Conservation (phyloP, 1,284 basidiomycete species). For the Calocybe gambosa region DNA sequence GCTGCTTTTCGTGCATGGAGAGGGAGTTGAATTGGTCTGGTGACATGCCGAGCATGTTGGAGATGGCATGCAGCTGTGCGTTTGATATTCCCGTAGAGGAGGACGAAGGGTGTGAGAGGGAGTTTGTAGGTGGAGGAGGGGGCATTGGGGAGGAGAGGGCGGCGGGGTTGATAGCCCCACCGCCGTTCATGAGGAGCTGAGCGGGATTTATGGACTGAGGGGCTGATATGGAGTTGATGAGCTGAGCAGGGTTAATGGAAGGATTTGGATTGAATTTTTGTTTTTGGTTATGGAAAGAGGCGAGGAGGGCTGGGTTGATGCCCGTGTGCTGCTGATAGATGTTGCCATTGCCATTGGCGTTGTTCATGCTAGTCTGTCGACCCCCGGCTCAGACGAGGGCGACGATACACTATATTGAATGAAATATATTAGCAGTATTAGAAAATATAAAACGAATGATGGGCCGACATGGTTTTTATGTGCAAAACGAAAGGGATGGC, state of each 20-base stretch:
- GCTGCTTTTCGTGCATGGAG: constrained; percentile 11
- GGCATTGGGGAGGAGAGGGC: constrained; percentile 8
- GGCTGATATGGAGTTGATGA: constrained; percentile 12
- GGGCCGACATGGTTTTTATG: too few species aligned
- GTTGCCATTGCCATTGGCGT: constrained; percentile 4
- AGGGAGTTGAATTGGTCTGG: constrained; percentile 13
- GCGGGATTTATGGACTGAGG: constrained; percentile 8
- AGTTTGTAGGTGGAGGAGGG: background rate
- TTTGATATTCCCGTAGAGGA: background rate
- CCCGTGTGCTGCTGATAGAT: constrained; percentile 4
- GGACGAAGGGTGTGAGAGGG: background rate
- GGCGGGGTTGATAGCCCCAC: constrained; percentile 9
- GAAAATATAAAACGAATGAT: background rate
- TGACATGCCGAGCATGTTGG: constrained; percentile 9
- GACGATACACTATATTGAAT: background rate
- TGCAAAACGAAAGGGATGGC: constrained; percentile 5
- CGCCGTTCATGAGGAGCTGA: constrained; percentile 10
- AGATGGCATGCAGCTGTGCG: background rate
- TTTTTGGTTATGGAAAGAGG: constrained; percentile 10
- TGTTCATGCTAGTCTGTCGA: constrained; percentile 1
- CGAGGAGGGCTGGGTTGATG: constrained; percentile 16
- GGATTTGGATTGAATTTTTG: background rate
- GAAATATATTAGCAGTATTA: background rate
- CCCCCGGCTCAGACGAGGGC: background rate
- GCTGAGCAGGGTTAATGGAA: constrained; percentile 12